Evolutionary conservation across 2,329 filamentous ascomycete genomes (phyloP), one percentile per base, ranked within the genome.

Genomic region (Chaetothyriales sp.): DNA sequence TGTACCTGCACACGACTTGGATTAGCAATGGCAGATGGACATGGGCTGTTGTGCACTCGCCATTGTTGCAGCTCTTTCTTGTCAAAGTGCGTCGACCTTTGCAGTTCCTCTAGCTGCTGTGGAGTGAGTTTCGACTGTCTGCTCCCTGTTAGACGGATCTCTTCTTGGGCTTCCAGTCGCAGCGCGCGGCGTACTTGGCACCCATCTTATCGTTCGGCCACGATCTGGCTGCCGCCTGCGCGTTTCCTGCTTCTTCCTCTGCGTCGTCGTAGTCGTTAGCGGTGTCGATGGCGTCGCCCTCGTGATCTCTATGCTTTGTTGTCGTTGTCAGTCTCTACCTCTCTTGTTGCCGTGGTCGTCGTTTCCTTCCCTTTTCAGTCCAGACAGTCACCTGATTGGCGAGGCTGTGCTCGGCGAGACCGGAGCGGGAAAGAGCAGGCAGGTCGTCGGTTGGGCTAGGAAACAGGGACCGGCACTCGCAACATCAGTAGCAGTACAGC

Each of bases 1-100:
- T 96, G 72, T 98, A 96, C 32, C 32, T 39, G 12, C 12, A 39
- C 10, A 39, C 32, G 5, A 39, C 32, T 39, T 39, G 2, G 32
- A 39, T 39, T 39, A 39, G 32, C 32, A 39, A 15, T 15, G 32
- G 32, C 10, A 10, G 15, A 15, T 15, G 32, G 10, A 39, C 2
- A 39, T 15, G 32, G 32, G 32, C 3, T 39, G 32, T 15, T 15
- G 32, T 39, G 32, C 32, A 39, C 32, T 39, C 12, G 15, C 92
- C 92, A 98, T 81, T 96, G 90, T 69, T 98, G 92, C 66, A 98
- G 71, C 71, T 98, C 92, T 76, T 96, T 96, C 82, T 95, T 95
- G 71, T 98, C 92, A 66, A 98, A 98, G 70, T 96, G 88, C 57
- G 92, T 98, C 54, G 88, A 88, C 74, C 87, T 92, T 68, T 96